phyloP scores from a whole-genome alignment of 768 basidiomycete species.

The Tylopilus felleus region DNA sequence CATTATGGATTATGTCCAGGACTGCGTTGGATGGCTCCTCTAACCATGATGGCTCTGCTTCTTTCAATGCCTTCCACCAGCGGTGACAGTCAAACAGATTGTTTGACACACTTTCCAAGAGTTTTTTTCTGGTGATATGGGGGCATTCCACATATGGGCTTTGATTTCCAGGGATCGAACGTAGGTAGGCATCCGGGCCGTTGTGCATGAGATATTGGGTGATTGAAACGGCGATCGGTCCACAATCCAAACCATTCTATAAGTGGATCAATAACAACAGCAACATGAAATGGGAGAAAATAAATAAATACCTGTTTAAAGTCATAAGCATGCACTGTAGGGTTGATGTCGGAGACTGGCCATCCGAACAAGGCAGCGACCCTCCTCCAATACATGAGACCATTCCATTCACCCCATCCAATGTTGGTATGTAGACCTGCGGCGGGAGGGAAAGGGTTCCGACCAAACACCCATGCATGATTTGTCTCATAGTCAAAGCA shows the following conservation, averaged over 20 bases:
- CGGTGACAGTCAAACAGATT: neutral
- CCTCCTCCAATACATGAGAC: too few species aligned
- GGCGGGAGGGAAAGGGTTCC: neutral
- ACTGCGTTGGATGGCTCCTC: neutral
- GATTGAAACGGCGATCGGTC: neutral
- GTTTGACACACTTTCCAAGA: neutral
- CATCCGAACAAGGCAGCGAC: neutral
- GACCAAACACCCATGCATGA: conserved; percentile 5
- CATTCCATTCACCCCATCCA: too few species aligned
- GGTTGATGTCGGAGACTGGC: neutral
- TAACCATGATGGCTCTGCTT: neutral
- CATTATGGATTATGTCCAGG: neutral
- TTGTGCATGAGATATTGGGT: neutral
- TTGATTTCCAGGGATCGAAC: neutral
- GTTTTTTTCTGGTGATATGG: neutral
- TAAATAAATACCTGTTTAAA: neutral
- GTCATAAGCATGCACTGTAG: neutral
- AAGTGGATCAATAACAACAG: too few species aligned
- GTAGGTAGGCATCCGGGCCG: neutral
- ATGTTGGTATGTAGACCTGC: too few species aligned
- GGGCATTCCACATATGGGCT: neutral
- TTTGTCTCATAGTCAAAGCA: conserved; percentile 4
- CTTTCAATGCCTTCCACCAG: neutral
- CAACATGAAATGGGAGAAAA: neutral
- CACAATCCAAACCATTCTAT: conserved; percentile 9